Evolutionary conservation across 2,329 filamentous ascomycete species (phyloP), one percentile per base, ranked within the genome.

Genomic region (Penicillium paneum): DNA sequence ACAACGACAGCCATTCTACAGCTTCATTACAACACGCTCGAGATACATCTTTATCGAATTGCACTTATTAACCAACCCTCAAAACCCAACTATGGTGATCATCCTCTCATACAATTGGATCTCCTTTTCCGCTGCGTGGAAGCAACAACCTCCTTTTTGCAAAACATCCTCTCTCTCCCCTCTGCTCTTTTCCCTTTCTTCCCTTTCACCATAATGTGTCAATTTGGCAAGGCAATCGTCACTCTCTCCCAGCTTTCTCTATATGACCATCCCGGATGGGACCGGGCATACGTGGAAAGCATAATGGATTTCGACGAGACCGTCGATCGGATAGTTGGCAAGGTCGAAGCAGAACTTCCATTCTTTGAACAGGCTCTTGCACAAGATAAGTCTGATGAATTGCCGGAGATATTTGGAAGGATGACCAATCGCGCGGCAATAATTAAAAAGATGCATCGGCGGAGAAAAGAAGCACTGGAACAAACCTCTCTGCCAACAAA

Each of bases 101-200:
- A 62, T 4, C 68, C 70, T 1, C 67, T 76, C 0, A 77, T 78
- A 0, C 74, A 76, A 0, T 70, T 83, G 2, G 79, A 83, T 52
- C 69, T 76, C 3, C 76, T 84, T 10, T 81, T 79, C 57, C 75
- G 76, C 24, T 78, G 79, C 4, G 76, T 78, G 41, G 68, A 72
- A 15, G 77, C 81, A 1, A 63, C 83, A 0, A 76, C 74, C 35
- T 64, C 67, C 0, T 84, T 79, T 69, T 82, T 83, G 45, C 75
- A 81, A 2, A 70, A 70, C 35, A 81, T 80, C 73, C 69, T 79
- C 2, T 63, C 71, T 0, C 65, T 83, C 0, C 76, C 81, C 0
- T 66, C 75, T 0, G 59, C 66, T 0, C 66, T 72, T 3, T 81
- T 79, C 51, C 76, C 77, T 53, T 71, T 74, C 29, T 69, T 81